These are phyloP conservation scores for Pleurotus tuber-regium DNA, from an alignment of 768 basidiomycete genomes.

Conservation along the genomic window DNA sequence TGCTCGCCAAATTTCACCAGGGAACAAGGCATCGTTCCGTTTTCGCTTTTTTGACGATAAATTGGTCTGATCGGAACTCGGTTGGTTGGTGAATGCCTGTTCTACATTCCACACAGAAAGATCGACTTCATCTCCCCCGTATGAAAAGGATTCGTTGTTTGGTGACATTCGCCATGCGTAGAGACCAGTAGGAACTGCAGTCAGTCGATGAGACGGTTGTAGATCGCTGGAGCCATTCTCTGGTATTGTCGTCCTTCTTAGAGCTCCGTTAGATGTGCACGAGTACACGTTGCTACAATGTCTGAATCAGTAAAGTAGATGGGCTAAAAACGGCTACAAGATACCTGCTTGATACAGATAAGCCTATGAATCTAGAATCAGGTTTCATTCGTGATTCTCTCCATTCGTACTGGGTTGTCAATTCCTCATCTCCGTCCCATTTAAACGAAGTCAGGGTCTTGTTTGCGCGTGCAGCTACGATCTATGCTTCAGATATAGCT, in stretches of 20 bases:
- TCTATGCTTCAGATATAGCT: constrained; percentile 44
- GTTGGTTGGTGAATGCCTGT: constrained; percentile 37
- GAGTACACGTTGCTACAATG: constrained; percentile 52
- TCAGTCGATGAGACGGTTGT: constrained; percentile 23
- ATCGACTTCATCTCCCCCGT: constrained; percentile 86
- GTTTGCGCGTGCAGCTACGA: constrained; percentile 62
- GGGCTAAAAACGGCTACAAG: constrained; percentile 15
- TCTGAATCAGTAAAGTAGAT: not conserved
- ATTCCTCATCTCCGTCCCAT: constrained; percentile 38
- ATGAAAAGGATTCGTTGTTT: constrained; percentile 59
- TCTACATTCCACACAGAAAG: constrained; percentile 79
- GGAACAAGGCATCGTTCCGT: constrained; percentile 52
- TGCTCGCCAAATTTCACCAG: constrained; percentile 81
- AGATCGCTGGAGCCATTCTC: constrained; percentile 18
- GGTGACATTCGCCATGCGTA: constrained; percentile 60
- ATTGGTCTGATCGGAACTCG: constrained; percentile 18
- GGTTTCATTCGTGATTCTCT: constrained; percentile 56
- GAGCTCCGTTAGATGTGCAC: constrained; percentile 75
- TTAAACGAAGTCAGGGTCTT: constrained; percentile 49
- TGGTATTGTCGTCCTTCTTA: constrained; percentile 44
- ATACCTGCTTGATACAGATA: constrained; percentile 50
- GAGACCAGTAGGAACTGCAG: constrained; percentile 66
- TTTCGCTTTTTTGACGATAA: constrained; percentile 52
- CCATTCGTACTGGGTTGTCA: constrained; percentile 51
- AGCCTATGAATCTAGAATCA: constrained; percentile 59